These are phyloP conservation scores for Amanita subjunquillea DNA, from an alignment of 768 basidiomycete species.

Conservation along the genomic window DNA sequence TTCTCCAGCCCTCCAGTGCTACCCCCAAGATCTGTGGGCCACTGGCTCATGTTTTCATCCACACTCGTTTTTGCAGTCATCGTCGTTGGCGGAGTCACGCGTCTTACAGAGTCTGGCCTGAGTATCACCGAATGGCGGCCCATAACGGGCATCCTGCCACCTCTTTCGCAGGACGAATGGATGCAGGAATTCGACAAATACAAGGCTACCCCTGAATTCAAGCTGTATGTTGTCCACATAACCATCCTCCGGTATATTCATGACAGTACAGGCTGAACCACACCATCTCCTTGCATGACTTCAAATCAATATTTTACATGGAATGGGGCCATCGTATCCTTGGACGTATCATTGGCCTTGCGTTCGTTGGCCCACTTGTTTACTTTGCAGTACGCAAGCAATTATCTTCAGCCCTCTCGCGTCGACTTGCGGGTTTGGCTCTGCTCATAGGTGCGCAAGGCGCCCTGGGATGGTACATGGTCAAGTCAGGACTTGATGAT, in stretches of 20 bases:
- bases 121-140: constrained; percentile 99
- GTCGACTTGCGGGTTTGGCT: constrained; percentile 63
- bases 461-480: constrained; percentile 98
- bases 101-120: constrained; percentile 93
- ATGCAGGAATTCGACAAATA: constrained; percentile 87
- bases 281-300: constrained; percentile 77
- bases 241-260: background rate
- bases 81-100: constrained; percentile 92
- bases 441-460: constrained; percentile 87
- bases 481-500: constrained; percentile 88
- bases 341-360: constrained; percentile 76
- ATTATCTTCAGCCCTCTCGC: constrained; percentile 52
- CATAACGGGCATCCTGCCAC: constrained; percentile 82
- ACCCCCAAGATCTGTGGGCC: constrained; percentile 59
- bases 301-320: constrained; percentile 97
- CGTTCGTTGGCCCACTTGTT: constrained; percentile 74
- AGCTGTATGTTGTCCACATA: constrained; percentile 51
- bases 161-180: constrained; percentile 71
- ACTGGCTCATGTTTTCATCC: constrained; percentile 82
- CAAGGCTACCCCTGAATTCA: constrained; percentile 90
- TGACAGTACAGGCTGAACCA: constrained; percentile 66
- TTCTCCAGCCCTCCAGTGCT: constrained; percentile 28
- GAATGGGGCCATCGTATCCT: constrained; percentile 96
- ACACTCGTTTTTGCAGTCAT: constrained; percentile 85
- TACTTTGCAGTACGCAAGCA: constrained; percentile 71